A percentile compares a stretch with the other conserved stretches of the same genome.
Conservation (phyloP, 371 early-diverging fungal species). For the Mucor ambiguus region DNA sequence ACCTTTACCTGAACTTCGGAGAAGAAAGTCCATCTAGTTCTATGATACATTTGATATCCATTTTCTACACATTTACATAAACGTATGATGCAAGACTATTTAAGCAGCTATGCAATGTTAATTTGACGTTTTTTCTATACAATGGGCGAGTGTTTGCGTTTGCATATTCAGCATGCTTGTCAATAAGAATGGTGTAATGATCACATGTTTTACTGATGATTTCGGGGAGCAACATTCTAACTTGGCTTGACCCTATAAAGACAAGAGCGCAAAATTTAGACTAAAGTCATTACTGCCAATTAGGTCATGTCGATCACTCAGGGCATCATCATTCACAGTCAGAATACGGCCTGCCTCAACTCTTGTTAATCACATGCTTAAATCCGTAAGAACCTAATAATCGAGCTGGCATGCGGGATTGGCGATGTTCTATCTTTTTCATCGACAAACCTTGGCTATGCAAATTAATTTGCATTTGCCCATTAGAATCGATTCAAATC, state of each 20-base stretch:
- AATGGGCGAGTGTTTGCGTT: not conserved
- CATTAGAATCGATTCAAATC: too few species aligned
- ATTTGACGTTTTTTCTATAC: not conserved
- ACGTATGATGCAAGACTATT: not conserved
- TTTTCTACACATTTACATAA: not conserved
- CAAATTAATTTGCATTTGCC: too few species aligned
- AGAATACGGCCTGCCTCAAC: not conserved
- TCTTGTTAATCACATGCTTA: not conserved
- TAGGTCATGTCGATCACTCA: not conserved
- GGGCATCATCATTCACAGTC: not conserved
- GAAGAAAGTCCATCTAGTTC: constrained; percentile 29
- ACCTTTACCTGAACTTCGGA: not conserved
- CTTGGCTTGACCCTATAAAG: not conserved
- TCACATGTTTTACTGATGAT: not conserved
- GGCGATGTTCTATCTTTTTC: too few species aligned
- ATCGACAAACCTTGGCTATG: too few species aligned
- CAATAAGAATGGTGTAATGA: not conserved
- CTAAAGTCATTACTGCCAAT: not conserved
- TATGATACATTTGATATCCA: not conserved
- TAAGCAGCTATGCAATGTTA: not conserved
- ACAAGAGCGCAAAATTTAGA: not conserved
- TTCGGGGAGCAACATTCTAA: not conserved
- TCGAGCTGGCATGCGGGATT: not conserved
- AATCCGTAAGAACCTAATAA: not conserved
- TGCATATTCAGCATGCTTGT: not conserved